phyloP scores from a whole-genome alignment of 2,329 filamentous ascomycete species.

The Colletotrichum higginsianum region DNA sequence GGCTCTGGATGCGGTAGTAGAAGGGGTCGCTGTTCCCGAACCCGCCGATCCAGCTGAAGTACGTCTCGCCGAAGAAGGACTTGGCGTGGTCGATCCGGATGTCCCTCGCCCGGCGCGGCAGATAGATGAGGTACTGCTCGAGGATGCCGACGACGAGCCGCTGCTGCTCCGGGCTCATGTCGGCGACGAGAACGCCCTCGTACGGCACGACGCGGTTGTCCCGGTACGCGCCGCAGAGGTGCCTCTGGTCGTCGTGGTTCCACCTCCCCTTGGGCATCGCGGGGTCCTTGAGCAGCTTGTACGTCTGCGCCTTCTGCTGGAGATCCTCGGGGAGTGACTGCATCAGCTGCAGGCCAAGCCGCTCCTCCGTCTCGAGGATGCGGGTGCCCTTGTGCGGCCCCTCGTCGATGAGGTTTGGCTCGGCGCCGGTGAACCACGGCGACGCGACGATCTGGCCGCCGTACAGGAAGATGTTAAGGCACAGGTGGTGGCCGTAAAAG shows the following conservation, averaged over 20 bases:
- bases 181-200: conserved; percentile 73
- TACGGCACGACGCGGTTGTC: conserved; percentile 85
- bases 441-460: conserved; percentile 76
- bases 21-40: conserved; percentile 78
- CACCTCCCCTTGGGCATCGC: conserved; percentile 78
- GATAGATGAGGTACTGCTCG: conserved; percentile 77
- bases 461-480: conserved; percentile 78
- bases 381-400: conserved; percentile 75
- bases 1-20: conserved; percentile 84
- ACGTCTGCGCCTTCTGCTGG: conserved; percentile 69
- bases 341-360: conserved; percentile 78
- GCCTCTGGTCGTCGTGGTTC: conserved; percentile 86
- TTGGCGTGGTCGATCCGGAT: conserved; percentile 69
- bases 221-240: conserved; percentile 82
- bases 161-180: conserved; percentile 65
- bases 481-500: conserved; percentile 86
- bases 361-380: conserved; percentile 77
- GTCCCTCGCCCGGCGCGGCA: conserved; percentile 70
- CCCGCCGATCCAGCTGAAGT: conserved; percentile 85
- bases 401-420: conserved; percentile 81
- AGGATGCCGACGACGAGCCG: conserved; percentile 71
- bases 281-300: conserved; percentile 72
- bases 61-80: conserved; percentile 76
- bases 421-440: conserved; percentile 85
- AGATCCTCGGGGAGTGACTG: conserved; percentile 66